Conservation (phyloP, 1,284 basidiomycete genomes). For the Trichosporon asahii region DNA sequence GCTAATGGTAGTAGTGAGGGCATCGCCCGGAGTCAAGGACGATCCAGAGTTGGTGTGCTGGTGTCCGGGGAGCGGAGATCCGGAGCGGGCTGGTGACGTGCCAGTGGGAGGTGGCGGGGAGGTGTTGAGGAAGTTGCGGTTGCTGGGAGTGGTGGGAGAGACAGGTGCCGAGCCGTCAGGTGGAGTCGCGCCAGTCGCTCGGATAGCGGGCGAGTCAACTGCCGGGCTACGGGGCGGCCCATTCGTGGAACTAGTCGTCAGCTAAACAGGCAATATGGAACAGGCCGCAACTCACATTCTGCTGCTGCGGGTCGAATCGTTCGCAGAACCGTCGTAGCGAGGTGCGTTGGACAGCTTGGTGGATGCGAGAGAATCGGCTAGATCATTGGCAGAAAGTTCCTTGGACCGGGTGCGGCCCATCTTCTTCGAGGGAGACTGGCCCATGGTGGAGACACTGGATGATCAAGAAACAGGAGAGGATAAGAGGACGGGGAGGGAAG, state of each 20-base stretch:
- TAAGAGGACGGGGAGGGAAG: neutral
- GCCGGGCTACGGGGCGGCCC: neutral
- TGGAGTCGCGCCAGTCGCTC: conserved; percentile 19
- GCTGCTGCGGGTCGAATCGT: neutral
- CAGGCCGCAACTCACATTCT: conserved; percentile 1
- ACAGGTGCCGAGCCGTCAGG: conserved; percentile 33
- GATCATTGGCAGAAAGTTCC: conserved; percentile 47
- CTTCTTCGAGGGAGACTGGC: conserved; percentile 52
- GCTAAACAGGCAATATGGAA: neutral
- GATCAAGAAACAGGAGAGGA: neutral
- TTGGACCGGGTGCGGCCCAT: conserved; percentile 53
- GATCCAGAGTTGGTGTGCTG: conserved; percentile 30
- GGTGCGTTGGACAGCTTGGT: conserved; percentile 31
- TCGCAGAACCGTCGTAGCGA: neutral
- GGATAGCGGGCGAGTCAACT: conserved; percentile 16
- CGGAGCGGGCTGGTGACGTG: conserved; percentile 25
- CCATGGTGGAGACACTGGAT: conserved; percentile 39
- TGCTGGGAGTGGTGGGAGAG: conserved; percentile 47
- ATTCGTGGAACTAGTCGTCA: conserved; percentile 7
- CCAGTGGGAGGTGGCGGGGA: conserved; percentile 44
- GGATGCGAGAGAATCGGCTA: conserved; percentile 41
- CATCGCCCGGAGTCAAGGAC: conserved; percentile 38
- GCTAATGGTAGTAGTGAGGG: conserved; percentile 39
- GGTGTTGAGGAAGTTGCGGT: conserved; percentile 32
- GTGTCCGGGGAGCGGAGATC: conserved; percentile 31